Base-by-base conservation (phyloP, 805 yeast genomes). In the Diddensiella transvaalensis region DNA sequence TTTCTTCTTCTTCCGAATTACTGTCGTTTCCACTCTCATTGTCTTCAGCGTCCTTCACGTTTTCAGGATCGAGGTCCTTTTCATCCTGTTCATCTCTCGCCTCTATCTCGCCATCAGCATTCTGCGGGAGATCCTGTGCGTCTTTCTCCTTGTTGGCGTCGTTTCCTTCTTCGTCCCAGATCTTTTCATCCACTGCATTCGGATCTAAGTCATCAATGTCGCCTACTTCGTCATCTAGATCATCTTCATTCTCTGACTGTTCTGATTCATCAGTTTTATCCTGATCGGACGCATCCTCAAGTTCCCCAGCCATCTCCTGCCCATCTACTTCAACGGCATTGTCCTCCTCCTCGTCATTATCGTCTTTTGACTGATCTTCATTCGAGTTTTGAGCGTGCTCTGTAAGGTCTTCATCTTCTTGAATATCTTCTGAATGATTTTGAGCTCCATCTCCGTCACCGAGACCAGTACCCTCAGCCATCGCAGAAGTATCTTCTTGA, bases 291-390 rank as follows among this genome's bases (percentile, higher is more conserved):
- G 81, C 74, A 55, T 90, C 89, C 65, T 91, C 96, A 5, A 84
- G 65, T 22, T 87, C 82, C 47, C 99, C 99, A 21, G 93, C 96
- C 95, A 93, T 87, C 59, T 93, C 98, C 30, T 97, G 96, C 59
- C 90, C 96, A 63, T 90, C 86, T 43, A 88, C 96, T 40, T 87
- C 89, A 3, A 97, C 97, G 63, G 88, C 88, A 54, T 87, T 88
- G 44, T 88, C 80, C n/a, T 84, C 84, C 6, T 81, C 83, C 11
- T 60, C 60, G 21, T 60, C 61, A 19, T 72, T 70, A 8, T 75
- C 74, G 22, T 79, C 75, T 3, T 80, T 78, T n/a, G 81, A 75
- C 19, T 85, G 79, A 32, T 83, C 78, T 44, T 85, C 77, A 32
- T 89, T 90, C 44, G 83, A 79, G 55, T 87, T 84, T 24, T 83